Evolutionary conservation across 192 early-diverging fungal species (phyloP), one percentile per base, ranked within the genome.

Genomic region (Jimgerdemannia flammicorona): DNA sequence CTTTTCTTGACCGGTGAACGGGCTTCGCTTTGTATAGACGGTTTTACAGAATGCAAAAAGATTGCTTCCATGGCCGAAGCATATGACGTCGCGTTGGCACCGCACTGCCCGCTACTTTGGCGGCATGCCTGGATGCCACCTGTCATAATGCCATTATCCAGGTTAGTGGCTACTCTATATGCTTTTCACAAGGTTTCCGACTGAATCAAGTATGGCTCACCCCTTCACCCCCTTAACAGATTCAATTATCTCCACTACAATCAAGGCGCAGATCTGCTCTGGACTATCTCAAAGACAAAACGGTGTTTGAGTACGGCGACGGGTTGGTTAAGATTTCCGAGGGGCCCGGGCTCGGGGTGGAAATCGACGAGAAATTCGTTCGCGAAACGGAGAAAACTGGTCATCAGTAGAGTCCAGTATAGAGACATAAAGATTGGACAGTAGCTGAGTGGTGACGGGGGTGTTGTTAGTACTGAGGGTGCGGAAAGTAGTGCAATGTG

Each of bases 51-150:
- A 20, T 63, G 54, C 39, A 74, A 74, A 42, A 74, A 74, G 65
- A 74, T 74, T 74, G 63, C 72, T 0, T 63, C 72, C 29, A 74
- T 74, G 72, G 72, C 72, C 4, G 72, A 74, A 67, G 72, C 72
- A 3, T 74, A 74, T 40, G 72, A 74, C 44, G 72, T 74, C 11
- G 72, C 72, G 3, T 64, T 74, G 9, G 72, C 72, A 2, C 72
- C 72, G 11, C 72, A 74, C 40, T 74, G 72, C 40, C 72, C 72
- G 18, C 66, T 74, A 29, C 72, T 9, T 41, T 74, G 0, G 72
- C 72, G 41, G 65, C 72, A 9, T 63, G 63, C 64, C 44, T 74
- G 17, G 72, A 74, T 43, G 72, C 72, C 11, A 65, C 72, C 3
- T 74, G 59, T 9, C 67, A 74, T 20, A 74, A 74, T 9, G 72